Evolutionary conservation across 1,139 yeast species (phyloP).

Genomic region (Suhomyces panamericanus): DNA sequence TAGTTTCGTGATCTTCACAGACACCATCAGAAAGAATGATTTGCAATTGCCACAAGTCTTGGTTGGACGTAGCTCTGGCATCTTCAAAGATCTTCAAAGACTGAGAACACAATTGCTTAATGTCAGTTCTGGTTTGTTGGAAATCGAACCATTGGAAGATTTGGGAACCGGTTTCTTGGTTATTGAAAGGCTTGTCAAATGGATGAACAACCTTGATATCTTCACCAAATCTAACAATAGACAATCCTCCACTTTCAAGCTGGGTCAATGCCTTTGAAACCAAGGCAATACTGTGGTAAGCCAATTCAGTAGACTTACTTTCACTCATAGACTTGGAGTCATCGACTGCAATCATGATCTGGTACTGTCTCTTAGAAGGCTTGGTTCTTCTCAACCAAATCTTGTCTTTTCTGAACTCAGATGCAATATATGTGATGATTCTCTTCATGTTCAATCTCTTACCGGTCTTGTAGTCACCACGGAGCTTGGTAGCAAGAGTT

Average conservation of each 20-base stretch:
- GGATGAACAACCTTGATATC: slow-evolving; percentile 83
- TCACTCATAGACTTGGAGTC: slow-evolving; percentile 98
- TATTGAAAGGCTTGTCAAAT: slow-evolving; percentile 77
- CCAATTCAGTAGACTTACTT: slow-evolving; percentile 83
- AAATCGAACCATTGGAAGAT: slow-evolving; percentile 89
- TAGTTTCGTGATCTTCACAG: slow-evolving; percentile 87
- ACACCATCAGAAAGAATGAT: slow-evolving; percentile 95
- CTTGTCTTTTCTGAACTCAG: slow-evolving; percentile 95
- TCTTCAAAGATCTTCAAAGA: slow-evolving; percentile 75
- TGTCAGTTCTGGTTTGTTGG: slow-evolving; percentile 85
- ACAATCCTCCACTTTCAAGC: slow-evolving; percentile 89
- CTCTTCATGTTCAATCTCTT: slow-evolving; percentile 96
- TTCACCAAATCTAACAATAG: slow-evolving; percentile 90
- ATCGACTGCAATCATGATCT: slow-evolving; percentile 96
- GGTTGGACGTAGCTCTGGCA: slow-evolving; percentile 55
- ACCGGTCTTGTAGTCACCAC: slow-evolving; percentile 97
- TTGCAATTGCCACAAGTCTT: slow-evolving; percentile 90
- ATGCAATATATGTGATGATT: slow-evolving; percentile 96
- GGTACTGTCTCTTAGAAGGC: slow-evolving; percentile 96
- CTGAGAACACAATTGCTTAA: slow-evolving; percentile 66
- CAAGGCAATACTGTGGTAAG: slow-evolving; percentile 91
- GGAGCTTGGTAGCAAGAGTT: slow-evolving; percentile 86
- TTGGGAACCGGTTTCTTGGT: slow-evolving; percentile 77
- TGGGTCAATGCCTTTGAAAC: slow-evolving; percentile 94
- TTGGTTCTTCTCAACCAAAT: slow-evolving; percentile 98